phyloP scores from a whole-genome alignment of 768 basidiomycete species.

The Russula sp. region DNA sequence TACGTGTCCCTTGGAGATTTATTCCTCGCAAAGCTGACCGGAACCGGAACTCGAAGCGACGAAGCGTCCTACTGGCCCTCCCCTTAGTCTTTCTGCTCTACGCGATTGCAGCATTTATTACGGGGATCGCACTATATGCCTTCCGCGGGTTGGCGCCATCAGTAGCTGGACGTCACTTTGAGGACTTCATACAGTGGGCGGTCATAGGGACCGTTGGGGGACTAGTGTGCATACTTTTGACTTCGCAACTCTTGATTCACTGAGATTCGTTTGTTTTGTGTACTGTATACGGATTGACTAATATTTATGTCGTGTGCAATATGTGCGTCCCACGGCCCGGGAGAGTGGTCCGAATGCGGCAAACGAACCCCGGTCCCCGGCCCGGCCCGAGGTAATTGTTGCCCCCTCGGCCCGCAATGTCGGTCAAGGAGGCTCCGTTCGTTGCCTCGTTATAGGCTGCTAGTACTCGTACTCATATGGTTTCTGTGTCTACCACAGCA shows the following conservation, averaged over 20 bases:
- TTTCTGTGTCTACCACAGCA: slow-evolving; percentile 23
- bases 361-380: too few relatives aligned
- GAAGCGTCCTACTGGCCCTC: slow-evolving; percentile 61
- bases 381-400: too few relatives aligned
- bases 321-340: too few relatives aligned
- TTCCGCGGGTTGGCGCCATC: slow-evolving; percentile 46
- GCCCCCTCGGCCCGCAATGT: neutral
- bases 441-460: neutral
- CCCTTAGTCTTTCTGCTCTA: slow-evolving; percentile 72
- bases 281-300: neutral
- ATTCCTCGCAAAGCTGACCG: slow-evolving; percentile 13
- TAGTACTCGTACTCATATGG: slow-evolving; percentile 9
- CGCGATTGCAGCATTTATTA: slow-evolving; percentile 60
- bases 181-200: slow-evolving; percentile 56
- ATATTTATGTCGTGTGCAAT: neutral
- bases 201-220: slow-evolving; percentile 60
- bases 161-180: slow-evolving; percentile 42
- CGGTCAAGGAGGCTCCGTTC: too few relatives aligned
- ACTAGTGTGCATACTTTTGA: slow-evolving; percentile 54
- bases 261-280: slow-evolving; percentile 1
- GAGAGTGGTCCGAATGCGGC: too few relatives aligned
- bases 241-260: slow-evolving; percentile 34
- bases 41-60: slow-evolving; percentile 36
- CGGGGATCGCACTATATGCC: slow-evolving; percentile 59
- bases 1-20: slow-evolving; percentile 27